Evolutionary conservation across 2,329 filamentous ascomycete species (phyloP), one percentile per base, ranked within the genome.

Genomic region (Nigrospora sphaerica): DNA sequence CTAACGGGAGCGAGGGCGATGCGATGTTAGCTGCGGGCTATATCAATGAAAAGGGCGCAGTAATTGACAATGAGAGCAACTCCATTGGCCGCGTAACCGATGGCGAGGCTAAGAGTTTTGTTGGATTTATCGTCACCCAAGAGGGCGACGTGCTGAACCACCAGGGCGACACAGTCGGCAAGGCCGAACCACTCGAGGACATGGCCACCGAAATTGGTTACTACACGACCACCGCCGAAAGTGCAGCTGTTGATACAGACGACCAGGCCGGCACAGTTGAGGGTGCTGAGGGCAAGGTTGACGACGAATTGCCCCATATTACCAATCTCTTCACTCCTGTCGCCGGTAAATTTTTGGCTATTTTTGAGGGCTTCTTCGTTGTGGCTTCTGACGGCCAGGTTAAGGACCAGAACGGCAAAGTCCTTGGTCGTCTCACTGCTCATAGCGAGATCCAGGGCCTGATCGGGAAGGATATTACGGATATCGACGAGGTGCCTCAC

Each of bases 401-500:
- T 28, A 69, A 68, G 39, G 72, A 75, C 44, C 67, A 70, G 48
- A 71, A 73, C 42, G 68, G 65, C 39, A 72, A 67, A 46, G 44
- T 62, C 18, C 51, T 63, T 5, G 61, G 61, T 34, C 59, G 59
- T 46, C 49, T 64, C 10, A 54, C 60, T 12, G 55, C 61, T 35
- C 60, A 55, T 9, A 56, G 61, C 39, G 60, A 61, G 13, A 52
- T 48, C 23, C 50, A 60, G 17, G 45, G 55, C 33, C 42, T 64
- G 1, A 33, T 73, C 14, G 78, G 82, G 51, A 84, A 82, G 52
- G 80, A 83, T 17, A 75, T 83, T 53, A 84, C 85, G 69, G 84
- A 82, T 61, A 69, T 82, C 54, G 82, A 85, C 53, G 76, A 74
- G 52, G 61, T 60, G 12, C 48, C 63, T 11, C 54, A 59, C 12